Conservation (phyloP, 2,329 filamentous ascomycete species). For the Didymella arachidicola region DNA sequence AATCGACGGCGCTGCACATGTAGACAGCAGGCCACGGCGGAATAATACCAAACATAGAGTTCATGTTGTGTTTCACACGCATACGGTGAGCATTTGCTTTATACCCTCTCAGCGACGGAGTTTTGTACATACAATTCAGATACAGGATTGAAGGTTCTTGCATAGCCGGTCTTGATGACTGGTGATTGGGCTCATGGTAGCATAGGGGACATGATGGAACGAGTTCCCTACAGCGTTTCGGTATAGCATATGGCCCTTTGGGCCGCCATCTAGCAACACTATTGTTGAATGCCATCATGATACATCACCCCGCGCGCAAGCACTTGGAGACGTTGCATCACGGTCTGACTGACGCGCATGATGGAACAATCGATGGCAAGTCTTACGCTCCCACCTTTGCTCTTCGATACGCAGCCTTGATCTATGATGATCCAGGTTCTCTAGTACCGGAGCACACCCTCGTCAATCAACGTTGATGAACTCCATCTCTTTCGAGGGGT, state of each 20-base stretch:
- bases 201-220: constrained; percentile 19
- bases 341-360: background rate
- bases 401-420: background rate
- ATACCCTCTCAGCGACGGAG: constrained; percentile 26
- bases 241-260: constrained; percentile 5
- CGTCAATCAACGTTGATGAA: background rate
- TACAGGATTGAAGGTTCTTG: constrained; percentile 8
- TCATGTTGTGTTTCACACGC: constrained; percentile 2
- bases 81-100: constrained; percentile 15
- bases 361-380: background rate
- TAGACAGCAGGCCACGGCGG: background rate
- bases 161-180: constrained; percentile 8
- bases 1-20: constrained; percentile 15
- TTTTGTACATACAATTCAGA: constrained; percentile 22
- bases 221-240: constrained; percentile 21
- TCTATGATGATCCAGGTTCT: background rate
- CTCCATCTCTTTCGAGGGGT: background rate
- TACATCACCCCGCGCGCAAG: background rate
- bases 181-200: constrained; percentile 12
- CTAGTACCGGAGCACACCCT: background rate
- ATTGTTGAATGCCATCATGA: constrained; percentile 3
- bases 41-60: constrained; percentile 1
- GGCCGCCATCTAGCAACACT: constrained; percentile 6
- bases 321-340: background rate
- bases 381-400: constrained; percentile 4